Base-by-base conservation (phyloP, 2,329 filamentous ascomycete genomes). In the Dactylellina cionopaga region DNA sequence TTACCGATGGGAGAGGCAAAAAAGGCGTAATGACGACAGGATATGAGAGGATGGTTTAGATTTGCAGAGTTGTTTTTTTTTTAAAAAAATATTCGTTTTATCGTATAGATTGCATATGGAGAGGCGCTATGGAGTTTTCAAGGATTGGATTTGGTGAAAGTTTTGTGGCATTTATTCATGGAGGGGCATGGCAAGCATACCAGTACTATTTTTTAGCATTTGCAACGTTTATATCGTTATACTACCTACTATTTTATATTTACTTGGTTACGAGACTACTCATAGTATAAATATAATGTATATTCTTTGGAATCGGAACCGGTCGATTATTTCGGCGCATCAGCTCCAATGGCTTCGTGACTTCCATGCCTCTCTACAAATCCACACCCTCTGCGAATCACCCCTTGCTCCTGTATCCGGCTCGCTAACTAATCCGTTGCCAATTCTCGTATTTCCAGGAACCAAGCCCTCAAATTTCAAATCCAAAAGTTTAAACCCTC, bases 281-380 rank as follows among this genome's bases (percentile, higher is more conserved):
- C n/a, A n/a, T n/a, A n/a, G n/a, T n/a, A n/a, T n/a, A n/a, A n/a
- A n/a, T n/a, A n/a, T n/a, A n/a, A n/a, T n/a, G n/a, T n/a, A n/a
- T n/a, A n/a, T n/a, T n/a, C n/a, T n/a, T n/a, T n/a, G n/a, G n/a
- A n/a, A n/a, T n/a, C n/a, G n/a, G n/a, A n/a, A n/a, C n/a, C n/a
- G n/a, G n/a, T n/a, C n/a, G n/a, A n/a, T n/a, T n/a, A n/a, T n/a
- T n/a, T n/a, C n/a, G n/a, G n/a, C n/a, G n/a, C n/a, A n/a, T n/a
- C n/a, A n/a, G n/a, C n/a, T n/a, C n/a, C n/a, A n/a, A 46, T 46
- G 5, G 35, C 19, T 9, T 46, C 41, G 27, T 2, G 29, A 47
- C 24, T 24, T 60, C 68, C 68, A 72, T 2, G 52, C 44, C 19
- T 72, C 68, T 9, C 29, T 64, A n/a, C 52, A 52, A 11, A 46